Conservation (phyloP, 208 protist species). For the Sergeia podlipaevii region DNA sequence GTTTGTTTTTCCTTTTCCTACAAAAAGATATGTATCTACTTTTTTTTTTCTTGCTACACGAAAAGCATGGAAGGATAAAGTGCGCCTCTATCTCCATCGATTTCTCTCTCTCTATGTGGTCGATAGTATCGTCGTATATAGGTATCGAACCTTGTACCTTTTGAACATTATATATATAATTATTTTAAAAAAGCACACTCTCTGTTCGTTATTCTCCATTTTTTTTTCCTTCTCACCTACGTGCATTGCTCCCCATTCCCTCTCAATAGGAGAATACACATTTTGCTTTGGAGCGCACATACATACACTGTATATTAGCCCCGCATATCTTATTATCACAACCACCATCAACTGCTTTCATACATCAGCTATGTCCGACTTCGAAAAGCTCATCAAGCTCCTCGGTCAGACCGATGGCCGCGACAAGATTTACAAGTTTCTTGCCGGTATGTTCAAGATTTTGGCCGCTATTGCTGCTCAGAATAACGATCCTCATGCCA, state of each 20-base stretch:
- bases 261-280: background rate
- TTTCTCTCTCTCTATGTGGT: too few species aligned
- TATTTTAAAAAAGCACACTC: too few species aligned
- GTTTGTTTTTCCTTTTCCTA: too few species aligned
- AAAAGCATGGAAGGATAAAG: constrained; percentile 1
- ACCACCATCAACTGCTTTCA: background rate
- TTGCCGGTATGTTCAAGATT: constrained; percentile 77
- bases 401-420: constrained; percentile 87
- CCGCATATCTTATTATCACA: too few species aligned
- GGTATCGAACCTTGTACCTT: too few species aligned
- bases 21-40: too few species aligned
- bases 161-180: too few species aligned
- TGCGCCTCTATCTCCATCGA: too few species aligned
- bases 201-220: background rate
- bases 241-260: background rate
- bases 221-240: constrained; percentile 4
- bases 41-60: constrained; percentile 2
- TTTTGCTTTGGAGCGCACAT: background rate
- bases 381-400: constrained; percentile 81
- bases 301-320: background rate
- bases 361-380: constrained; percentile 50
- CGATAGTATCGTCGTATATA: too few species aligned
- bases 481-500: constrained; percentile 29
- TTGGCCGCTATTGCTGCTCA: constrained; percentile 40
- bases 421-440: constrained; percentile 92